phyloP scores from a whole-genome alignment of 1,139 yeast genomes.

The Yamadazyma diddensiae region DNA sequence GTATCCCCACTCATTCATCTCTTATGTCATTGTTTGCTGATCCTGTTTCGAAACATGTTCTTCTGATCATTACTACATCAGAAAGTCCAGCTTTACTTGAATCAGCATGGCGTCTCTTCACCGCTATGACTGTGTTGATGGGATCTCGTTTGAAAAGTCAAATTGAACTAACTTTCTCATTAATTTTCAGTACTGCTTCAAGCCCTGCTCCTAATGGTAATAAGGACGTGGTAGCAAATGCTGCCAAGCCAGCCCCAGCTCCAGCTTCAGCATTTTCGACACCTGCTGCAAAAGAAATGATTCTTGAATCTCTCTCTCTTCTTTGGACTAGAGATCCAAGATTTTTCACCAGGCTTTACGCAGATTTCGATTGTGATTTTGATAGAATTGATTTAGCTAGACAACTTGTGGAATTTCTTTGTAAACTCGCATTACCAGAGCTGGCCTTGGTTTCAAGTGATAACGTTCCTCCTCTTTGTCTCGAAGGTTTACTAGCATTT shows the following conservation, averaged over 20 bases:
- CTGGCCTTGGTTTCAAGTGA: constrained; percentile 75
- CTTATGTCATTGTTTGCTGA: constrained; percentile 70
- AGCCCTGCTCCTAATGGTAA: background rate
- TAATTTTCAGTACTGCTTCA: constrained; percentile 43
- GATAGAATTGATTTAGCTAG: constrained; percentile 81
- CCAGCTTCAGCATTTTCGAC: constrained; percentile 5
- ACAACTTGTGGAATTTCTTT: constrained; percentile 64
- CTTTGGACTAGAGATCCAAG: constrained; percentile 81
- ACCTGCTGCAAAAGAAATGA: constrained; percentile 58
- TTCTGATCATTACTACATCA: constrained; percentile 71
- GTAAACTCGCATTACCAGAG: constrained; percentile 77
- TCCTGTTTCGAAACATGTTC: constrained; percentile 76
- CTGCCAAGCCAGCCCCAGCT: background rate
- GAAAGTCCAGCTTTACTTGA: constrained; percentile 69
- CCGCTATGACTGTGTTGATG: constrained; percentile 61
- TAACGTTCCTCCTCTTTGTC: constrained; percentile 88
- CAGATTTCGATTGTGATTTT: constrained; percentile 87
- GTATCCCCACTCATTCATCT: constrained; percentile 63
- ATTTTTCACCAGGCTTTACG: constrained; percentile 73
- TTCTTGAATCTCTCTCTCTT: constrained; percentile 80
- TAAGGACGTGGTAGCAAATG: background rate
- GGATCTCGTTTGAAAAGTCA: constrained; percentile 62
- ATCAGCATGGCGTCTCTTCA: constrained; percentile 71
- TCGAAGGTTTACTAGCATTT: constrained; percentile 79
- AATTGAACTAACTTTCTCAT: constrained; percentile 60